Base-by-base conservation (phyloP, 805 yeast species). In the Huiozyma sinensis region DNA sequence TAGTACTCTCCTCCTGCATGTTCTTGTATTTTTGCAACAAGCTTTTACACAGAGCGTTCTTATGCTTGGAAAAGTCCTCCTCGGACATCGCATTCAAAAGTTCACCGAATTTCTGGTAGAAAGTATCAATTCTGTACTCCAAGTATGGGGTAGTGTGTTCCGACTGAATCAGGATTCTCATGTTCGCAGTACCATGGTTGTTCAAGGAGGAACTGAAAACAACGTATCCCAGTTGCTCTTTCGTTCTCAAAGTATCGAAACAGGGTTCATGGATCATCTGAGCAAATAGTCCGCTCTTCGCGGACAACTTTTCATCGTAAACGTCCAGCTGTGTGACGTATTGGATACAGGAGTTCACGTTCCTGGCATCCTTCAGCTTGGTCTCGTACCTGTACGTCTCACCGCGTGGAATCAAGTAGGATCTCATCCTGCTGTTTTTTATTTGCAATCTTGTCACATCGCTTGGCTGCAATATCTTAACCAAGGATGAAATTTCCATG, bases 211-310 rank as follows among this genome's bases (percentile, higher is more conserved):
- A 84, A 38, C 92, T 79, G 58, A 86, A 87, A 0, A 90, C 98
- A 49, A 90, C 88, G 56, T 90, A 90, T 2, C 98, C 98, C 31
- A 90, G 71, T 63, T 92, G 97, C 65, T 90, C 97, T 54, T 86
- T 82, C 6, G 98, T 90, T 63, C 98, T 76, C 46, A 90, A 71
- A 49, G 83, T 83, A 57, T 86, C 81, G 64, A 90, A 92, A 46
- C 90, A 83, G 5, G 96, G 97, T 59, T 90, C 97, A 51, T 75
- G 77, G 41, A 83, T 68, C 49, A 88, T 73, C 48, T 84, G 90
- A 0, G 83, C 75, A 39, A 86, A 63, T 42, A 90, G 64, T 41
- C 81, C 86, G 9, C 83, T 71, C 44, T 74, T 56, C 0, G 79
- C 73, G 38, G 77, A 65, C 30, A 58, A 53, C 6, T 62, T 52